Percentiles rank a stretch among this genome's conserved stretches.
Evolutionary conservation across 106 monocot genomes (phyloP).

Genomic region (Dendrobium huoshanense): DNA sequence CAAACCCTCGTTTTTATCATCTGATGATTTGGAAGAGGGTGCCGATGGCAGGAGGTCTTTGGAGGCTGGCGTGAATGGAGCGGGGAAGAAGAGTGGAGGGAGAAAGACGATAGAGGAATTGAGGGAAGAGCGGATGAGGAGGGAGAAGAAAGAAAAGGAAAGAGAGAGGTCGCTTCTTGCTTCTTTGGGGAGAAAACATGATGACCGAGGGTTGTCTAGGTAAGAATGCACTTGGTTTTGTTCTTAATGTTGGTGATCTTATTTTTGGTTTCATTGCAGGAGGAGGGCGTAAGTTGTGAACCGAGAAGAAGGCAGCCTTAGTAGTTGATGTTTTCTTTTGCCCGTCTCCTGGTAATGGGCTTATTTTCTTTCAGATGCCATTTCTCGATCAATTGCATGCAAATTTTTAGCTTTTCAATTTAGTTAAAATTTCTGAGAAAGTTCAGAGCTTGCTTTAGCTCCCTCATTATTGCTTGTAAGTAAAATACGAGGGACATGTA

Average conservation of each 20-base stretch:
- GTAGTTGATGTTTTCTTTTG: not conserved
- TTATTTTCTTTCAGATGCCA: not conserved
- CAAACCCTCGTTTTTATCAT: not conserved
- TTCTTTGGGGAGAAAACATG: conserved; percentile 1
- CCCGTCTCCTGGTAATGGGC: not conserved
- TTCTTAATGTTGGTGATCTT: not conserved
- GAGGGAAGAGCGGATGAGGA: conserved; percentile 46
- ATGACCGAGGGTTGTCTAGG: not conserved
- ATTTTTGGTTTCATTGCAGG: not conserved
- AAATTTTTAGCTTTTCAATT: not conserved
- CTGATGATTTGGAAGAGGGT: conserved; percentile 5
- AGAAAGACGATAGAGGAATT: conserved; percentile 46
- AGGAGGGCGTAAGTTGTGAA: not conserved
- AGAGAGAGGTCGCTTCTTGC: conserved; percentile 4
- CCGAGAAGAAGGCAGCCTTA: not conserved
- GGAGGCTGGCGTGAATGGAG: not conserved
- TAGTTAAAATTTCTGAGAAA: not conserved
- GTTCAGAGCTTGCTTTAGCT: not conserved
- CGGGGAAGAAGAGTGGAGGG: conserved; percentile 27
- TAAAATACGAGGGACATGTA: not conserved
- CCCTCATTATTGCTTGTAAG: not conserved
- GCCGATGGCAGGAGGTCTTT: not conserved
- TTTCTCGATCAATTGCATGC: not conserved
- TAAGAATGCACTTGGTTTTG: not conserved
- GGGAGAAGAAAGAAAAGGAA: conserved; percentile 33